phyloP scores from a whole-genome alignment of 73 alveolate species.

The Paramecium sonneborni region DNA sequence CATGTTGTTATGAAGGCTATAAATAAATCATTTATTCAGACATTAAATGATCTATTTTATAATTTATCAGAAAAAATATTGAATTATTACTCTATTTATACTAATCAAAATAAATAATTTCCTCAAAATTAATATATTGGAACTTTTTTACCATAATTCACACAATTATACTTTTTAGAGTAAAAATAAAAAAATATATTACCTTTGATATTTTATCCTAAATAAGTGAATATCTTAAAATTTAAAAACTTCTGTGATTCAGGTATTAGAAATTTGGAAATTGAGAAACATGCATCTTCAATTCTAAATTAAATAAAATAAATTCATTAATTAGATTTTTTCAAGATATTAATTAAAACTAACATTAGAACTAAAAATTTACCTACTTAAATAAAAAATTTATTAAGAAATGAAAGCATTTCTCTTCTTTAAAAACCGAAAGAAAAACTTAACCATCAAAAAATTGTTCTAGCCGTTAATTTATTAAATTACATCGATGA shows the following conservation, averaged over 20 bases:
- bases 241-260: not conserved
- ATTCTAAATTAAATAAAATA: not conserved
- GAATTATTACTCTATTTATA: not conserved
- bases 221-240: not conserved
- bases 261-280: not conserved
- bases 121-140: not conserved
- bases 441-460: not conserved
- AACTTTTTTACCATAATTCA: not conserved
- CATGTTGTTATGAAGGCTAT: not conserved
- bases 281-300: not conserved
- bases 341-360: not conserved
- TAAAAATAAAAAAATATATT: not conserved
- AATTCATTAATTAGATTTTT: not conserved
- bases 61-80: not conserved
- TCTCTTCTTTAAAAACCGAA: not conserved
- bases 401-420: not conserved
- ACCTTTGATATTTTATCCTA: not conserved
- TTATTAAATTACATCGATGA: not conserved
- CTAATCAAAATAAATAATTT: not conserved
- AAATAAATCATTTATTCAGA: not conserved
- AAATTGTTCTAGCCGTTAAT: not conserved
- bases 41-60: not conserved
- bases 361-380: not conserved
- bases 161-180: not conserved
- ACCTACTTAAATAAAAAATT: not conserved